Conservation (phyloP, 352 stramenopile genomes). For the Pythium rhizo-oryzae region DNA sequence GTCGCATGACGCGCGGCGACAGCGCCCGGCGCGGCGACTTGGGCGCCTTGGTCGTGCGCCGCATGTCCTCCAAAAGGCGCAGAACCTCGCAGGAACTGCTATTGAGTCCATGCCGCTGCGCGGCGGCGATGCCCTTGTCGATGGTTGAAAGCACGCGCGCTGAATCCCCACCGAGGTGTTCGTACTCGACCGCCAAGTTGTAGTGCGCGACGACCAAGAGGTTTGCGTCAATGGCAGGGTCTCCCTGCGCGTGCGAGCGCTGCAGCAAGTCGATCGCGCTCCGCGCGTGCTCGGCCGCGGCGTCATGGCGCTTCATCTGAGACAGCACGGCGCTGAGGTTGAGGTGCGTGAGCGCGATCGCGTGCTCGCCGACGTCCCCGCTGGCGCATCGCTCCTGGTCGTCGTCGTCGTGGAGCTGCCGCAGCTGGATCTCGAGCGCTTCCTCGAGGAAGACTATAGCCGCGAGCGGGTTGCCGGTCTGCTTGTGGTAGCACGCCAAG, state of each 20-base stretch:
- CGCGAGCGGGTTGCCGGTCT: slow-evolving; percentile 39
- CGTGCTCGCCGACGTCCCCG: background rate
- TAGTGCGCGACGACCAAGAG: slow-evolving; percentile 59
- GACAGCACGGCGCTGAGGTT: slow-evolving; percentile 70
- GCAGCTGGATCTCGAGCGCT: slow-evolving; percentile 49
- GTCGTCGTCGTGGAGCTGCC: slow-evolving; percentile 15
- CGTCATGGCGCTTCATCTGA: slow-evolving; percentile 49
- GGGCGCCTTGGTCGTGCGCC: background rate
- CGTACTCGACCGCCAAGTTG: slow-evolving; percentile 61
- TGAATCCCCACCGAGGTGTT: slow-evolving; percentile 42
- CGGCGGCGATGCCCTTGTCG: slow-evolving; percentile 30
- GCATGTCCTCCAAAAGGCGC: slow-evolving; percentile 15
- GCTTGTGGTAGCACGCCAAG: slow-evolving; percentile 60
- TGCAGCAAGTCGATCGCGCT: slow-evolving; percentile 40
- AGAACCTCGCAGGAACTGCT: slow-evolving; percentile 16
- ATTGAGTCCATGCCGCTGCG: slow-evolving; percentile 16
- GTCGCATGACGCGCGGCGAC: background rate
- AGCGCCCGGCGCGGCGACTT: slow-evolving; percentile 21
- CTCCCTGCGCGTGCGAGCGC: background rate
- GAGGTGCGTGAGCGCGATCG: slow-evolving; percentile 51
- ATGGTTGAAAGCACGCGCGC: slow-evolving; percentile 30
- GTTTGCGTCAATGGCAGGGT: slow-evolving; percentile 1
- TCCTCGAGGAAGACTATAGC: slow-evolving; percentile 53
- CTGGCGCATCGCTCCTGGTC: background rate
- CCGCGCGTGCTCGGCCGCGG: slow-evolving; percentile 49